Conservation (phyloP, 441 rosid species). For the Viola pubescens region DNA sequence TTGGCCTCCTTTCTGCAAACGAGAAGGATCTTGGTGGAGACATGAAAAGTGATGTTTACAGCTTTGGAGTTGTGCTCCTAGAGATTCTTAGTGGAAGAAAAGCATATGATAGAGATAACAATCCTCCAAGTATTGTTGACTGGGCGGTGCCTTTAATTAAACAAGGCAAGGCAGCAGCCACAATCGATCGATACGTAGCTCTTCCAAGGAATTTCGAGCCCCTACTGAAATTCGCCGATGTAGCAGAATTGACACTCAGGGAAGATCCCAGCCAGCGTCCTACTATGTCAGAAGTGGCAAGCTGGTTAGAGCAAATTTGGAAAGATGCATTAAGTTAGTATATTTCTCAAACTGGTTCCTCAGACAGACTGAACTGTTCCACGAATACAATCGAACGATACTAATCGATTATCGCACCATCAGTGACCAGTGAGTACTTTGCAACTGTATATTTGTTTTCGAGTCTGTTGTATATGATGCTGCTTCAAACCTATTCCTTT, state of each 20-base stretch:
- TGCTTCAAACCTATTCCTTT: conserved; percentile 9
- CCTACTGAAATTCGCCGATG: conserved; percentile 59
- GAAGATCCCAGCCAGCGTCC: conserved; percentile 58
- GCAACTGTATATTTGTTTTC: conserved; percentile 37
- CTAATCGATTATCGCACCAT: neutral
- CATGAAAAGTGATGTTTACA: conserved; percentile 51
- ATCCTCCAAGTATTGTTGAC: conserved; percentile 51
- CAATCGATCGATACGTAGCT: conserved; percentile 44
- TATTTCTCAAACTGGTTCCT: conserved; percentile 6
- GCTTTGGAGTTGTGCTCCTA: conserved; percentile 60
- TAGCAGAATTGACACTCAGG: conserved; percentile 51
- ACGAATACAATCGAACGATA: too few species aligned
- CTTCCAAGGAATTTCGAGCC: conserved; percentile 67
- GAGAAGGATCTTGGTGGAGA: conserved; percentile 43
- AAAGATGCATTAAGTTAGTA: conserved; percentile 55
- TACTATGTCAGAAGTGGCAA: conserved; percentile 47
- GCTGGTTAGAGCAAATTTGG: conserved; percentile 51
- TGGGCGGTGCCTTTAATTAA: conserved; percentile 60
- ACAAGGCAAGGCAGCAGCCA: conserved; percentile 49
- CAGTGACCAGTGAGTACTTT: conserved; percentile 16
- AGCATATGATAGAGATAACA: conserved; percentile 53
- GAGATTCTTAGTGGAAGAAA: conserved; percentile 90
- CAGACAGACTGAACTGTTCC: too few species aligned
- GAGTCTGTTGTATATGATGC: conserved; percentile 34
- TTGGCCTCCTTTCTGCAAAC: conserved; percentile 53